Base-by-base conservation (phyloP, 495 filamentous ascomycete species). In the Astrocystis sublimbata region DNA sequence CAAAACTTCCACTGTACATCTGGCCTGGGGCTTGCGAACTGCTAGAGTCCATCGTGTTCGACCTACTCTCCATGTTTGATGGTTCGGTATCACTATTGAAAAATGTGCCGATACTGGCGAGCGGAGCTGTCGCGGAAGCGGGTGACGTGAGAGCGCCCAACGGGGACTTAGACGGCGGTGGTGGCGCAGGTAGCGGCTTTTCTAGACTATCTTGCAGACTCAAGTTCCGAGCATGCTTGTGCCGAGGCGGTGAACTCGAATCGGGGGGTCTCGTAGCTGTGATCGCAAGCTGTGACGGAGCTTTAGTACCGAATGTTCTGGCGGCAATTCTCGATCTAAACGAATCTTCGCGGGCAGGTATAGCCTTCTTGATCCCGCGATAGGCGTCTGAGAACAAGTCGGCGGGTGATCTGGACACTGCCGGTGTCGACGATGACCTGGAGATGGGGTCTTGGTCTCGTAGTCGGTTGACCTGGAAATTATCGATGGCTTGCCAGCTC, bases 41-140 rank as follows among this genome's bases (percentile, higher is more conserved):
- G 31, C 74, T 74, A 23, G 87, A 86, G 63, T 90, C 88, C 76
- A 88, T 85, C 0, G 83, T 86, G 68, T 78, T 84, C 23, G 80
- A 78, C 57, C 82, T 73, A 68, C 70, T 79, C 15, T 80, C 78
- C 69, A 71, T 65, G 46, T 61, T 59, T 43, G 40, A 21, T 17
- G 63, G 58, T 43, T 52, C 26, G 5, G 57, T 56, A 43, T 73
- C 71, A 21, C 63, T 61, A 45, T 76, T 21, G 12, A 53, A 36
- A 30, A 49, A 62, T 2, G 50, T 49, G 4, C n/a, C 38, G 12
- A 56, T 47, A 30, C 9, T 47, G n/a, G 46, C n/a, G 1, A 38
- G 40, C 40, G 35, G 40, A 13, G 33, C 23, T 17, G 41, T 35
- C 13, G 58, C 17, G 23, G 50, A 24, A 45, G 13, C 26, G 17